Percentiles rank a stretch among this genome's conserved stretches.
Evolutionary conservation across 2,329 filamentous ascomycete genomes (phyloP).

Genomic region (Nigrospora osmanthi): DNA sequence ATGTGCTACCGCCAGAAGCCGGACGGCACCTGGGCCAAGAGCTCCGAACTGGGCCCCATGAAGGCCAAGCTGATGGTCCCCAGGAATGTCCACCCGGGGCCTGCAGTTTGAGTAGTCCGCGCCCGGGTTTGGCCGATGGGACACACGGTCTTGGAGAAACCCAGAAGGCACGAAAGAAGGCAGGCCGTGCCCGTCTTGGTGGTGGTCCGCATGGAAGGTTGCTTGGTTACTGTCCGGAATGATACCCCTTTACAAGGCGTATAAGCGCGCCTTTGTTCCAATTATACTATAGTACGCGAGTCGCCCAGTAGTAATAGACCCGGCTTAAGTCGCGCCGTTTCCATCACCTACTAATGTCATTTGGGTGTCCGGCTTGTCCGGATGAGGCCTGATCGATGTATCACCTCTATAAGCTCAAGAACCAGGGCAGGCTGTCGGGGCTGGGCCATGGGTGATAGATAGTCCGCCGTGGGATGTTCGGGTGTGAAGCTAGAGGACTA

Average conservation of each 20-base stretch:
- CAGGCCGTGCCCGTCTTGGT: not conserved
- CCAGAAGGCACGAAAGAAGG: not conserved
- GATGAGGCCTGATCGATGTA: too few relatives aligned
- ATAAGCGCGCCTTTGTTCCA: too few relatives aligned
- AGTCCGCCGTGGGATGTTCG: too few relatives aligned
- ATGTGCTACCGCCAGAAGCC: slow-evolving; percentile 54
- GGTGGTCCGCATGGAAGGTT: not conserved
- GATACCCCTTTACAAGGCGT: not conserved
- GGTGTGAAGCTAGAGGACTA: too few relatives aligned
- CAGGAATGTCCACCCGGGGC: slow-evolving; percentile 8
- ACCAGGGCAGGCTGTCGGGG: too few relatives aligned
- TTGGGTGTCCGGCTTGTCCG: too few relatives aligned
- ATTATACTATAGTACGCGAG: too few relatives aligned
- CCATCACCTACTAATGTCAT: too few relatives aligned
- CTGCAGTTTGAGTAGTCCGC: not conserved
- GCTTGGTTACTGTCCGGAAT: not conserved
- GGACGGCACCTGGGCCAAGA: slow-evolving; percentile 50
- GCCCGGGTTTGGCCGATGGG: not conserved
- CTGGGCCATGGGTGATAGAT: too few relatives aligned
- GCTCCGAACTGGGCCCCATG: slow-evolving; percentile 50
- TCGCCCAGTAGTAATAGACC: too few relatives aligned
- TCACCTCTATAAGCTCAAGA: too few relatives aligned
- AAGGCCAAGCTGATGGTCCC: slow-evolving; percentile 45
- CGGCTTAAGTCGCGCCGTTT: too few relatives aligned
- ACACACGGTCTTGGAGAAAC: not conserved